Evolutionary conservation across 108 stramenopile species (phyloP).

Genomic region (Bacterosira constricta): DNA sequence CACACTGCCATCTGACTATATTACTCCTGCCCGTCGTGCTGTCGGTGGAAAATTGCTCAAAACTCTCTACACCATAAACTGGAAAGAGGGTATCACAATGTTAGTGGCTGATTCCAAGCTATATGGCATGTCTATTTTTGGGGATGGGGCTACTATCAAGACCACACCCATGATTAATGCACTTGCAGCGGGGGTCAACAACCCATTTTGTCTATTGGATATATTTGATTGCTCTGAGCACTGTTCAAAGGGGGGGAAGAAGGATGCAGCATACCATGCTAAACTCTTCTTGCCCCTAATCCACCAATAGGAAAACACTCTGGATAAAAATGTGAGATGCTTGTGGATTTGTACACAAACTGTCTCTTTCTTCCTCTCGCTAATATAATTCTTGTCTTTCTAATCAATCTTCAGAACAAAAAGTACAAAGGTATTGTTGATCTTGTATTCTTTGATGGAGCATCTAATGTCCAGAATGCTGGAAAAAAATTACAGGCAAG

Average conservation of each 20-base stretch:
- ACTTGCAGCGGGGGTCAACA: neutral
- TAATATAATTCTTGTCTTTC: too few relatives aligned
- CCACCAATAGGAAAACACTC: neutral
- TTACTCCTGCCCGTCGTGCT: neutral
- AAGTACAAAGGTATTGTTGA: neutral
- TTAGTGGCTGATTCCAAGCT: neutral
- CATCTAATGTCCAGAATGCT: neutral
- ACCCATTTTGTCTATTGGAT: neutral
- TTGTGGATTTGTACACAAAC: too few relatives aligned
- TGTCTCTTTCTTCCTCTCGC: too few relatives aligned
- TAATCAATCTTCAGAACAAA: too few relatives aligned
- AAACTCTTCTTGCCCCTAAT: neutral
- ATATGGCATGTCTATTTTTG: slow-evolving; percentile 15
- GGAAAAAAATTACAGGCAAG: neutral
- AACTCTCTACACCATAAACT: neutral
- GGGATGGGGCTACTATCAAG: slow-evolving; percentile 27
- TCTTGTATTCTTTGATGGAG: slow-evolving; percentile 6
- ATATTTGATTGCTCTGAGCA: slow-evolving; percentile 32
- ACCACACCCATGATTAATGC: slow-evolving; percentile 11
- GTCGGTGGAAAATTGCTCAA: neutral
- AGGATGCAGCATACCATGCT: slow-evolving; percentile 19
- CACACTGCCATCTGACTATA: neutral
- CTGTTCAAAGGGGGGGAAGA: slow-evolving; percentile 19
- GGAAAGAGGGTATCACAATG: neutral
- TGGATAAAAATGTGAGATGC: neutral